phyloP scores from a whole-genome alignment of 73 alveolate species.

The Paramecium octaurelia region DNA sequence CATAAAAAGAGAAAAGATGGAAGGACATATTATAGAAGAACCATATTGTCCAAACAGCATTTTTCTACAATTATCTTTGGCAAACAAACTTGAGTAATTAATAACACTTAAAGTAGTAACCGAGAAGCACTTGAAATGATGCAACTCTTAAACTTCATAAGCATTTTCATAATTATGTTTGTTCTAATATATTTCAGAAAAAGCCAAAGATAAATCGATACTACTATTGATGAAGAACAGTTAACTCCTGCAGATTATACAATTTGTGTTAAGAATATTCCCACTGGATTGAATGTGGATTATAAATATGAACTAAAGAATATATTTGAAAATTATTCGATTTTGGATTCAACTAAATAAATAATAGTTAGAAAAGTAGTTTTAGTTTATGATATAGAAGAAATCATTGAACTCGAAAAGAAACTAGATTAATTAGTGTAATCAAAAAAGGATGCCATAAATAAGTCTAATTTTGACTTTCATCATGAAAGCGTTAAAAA shows the following conservation, averaged over 20 bases:
- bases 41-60: slow-evolving; percentile 8
- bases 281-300: slow-evolving; percentile 49
- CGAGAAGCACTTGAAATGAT: slow-evolving; percentile 8
- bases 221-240: slow-evolving; percentile 50
- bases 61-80: background rate
- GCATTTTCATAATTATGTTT: slow-evolving; percentile 31
- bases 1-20: background rate
- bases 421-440: background rate
- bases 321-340: slow-evolving; percentile 34
- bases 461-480: background rate
- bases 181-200: slow-evolving; percentile 52
- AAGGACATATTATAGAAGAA: background rate
- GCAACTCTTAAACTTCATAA: slow-evolving; percentile 5
- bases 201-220: slow-evolving; percentile 56
- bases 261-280: slow-evolving; percentile 54
- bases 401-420: slow-evolving; percentile 14
- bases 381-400: slow-evolving; percentile 52
- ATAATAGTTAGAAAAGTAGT: slow-evolving; percentile 41
- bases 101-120: background rate
- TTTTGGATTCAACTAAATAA: slow-evolving; percentile 12
- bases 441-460: slow-evolving; percentile 22
- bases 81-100: background rate
- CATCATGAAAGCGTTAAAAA: slow-evolving; percentile 6
- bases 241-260: slow-evolving; percentile 61
- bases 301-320: slow-evolving; percentile 49